These are phyloP conservation scores for Phytopythium boreale DNA, from an alignment of 352 stramenopile species.

Conservation along the genomic window DNA sequence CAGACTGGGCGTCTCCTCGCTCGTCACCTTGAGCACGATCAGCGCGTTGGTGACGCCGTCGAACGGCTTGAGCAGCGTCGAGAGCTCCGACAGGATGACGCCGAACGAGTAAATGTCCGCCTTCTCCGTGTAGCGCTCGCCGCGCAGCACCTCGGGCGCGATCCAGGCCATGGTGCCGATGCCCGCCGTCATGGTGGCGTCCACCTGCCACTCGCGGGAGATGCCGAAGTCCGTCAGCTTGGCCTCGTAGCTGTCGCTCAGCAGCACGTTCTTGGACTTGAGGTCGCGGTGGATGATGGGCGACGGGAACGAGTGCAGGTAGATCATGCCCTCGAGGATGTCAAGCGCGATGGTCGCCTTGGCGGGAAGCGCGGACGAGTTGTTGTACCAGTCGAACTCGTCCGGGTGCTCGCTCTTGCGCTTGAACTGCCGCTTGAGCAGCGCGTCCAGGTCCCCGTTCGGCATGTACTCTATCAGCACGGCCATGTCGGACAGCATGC, in stretches of 20 bases:
- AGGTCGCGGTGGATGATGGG: constrained; percentile 57
- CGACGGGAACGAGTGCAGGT: constrained; percentile 79
- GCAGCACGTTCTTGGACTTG: constrained; percentile 41
- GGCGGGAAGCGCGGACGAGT: constrained; percentile 36
- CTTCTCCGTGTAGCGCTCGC: constrained; percentile 84
- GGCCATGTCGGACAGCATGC: constrained; percentile 80
- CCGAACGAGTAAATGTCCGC: constrained; percentile 88
- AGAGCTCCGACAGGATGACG: constrained; percentile 72
- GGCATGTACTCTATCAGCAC: constrained; percentile 82
- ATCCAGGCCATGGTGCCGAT: constrained; percentile 88
- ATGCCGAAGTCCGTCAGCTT: constrained; percentile 87
- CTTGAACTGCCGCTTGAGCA: constrained; percentile 56
- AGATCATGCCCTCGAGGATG: constrained; percentile 74
- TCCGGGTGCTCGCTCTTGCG: constrained; percentile 38
- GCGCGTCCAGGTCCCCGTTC: constrained; percentile 66
- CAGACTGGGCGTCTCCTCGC: constrained; percentile 60
- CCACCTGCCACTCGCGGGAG: constrained; percentile 70
- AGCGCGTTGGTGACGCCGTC: constrained; percentile 65
- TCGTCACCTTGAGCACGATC: constrained; percentile 76
- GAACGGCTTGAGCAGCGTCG: constrained; percentile 63
- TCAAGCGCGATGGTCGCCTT: constrained; percentile 69
- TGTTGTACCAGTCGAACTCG: constrained; percentile 72
- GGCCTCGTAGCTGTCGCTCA: constrained; percentile 59
- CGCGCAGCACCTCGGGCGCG: constrained; percentile 70
- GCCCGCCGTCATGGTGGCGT: constrained; percentile 76